Base-by-base conservation (phyloP, 495 filamentous ascomycete species). In the Letharia columbiana region DNA sequence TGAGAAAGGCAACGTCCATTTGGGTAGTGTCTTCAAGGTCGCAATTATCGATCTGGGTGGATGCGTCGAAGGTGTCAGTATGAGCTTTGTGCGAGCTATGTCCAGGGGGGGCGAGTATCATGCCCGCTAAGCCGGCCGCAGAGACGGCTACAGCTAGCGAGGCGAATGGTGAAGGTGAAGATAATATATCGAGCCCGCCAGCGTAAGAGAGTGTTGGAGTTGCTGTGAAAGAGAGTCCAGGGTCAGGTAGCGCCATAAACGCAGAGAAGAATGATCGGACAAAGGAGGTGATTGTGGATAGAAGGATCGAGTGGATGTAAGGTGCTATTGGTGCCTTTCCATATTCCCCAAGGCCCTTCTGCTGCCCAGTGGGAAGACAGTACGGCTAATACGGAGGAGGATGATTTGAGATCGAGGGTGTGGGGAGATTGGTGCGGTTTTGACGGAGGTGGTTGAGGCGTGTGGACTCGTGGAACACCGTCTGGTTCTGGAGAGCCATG, bases 241-340 rank as follows among this genome's bases (percentile, higher is more conserved):
- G 78, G 71, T 96, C 91, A 10, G 91, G 91, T 0, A 96, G 79
- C 64, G 91, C 91, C 57, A 96, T 79, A 11, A 96, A 79, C 4
- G 92, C 91, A 31, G 91, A 87, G 6, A 97, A 81, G 4, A 96
- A 80, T 68, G 88, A 89, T 60, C 91, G 86, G 17, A 91, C 88
- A 83, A 92, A 97, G 66, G 86, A 88, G 73, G 94, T 91, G 5
- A 94, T 75, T 4, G 92, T 87, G n/a, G 88, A 89, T 40, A 90
- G 82, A n/a, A 96, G 83, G 40, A 94, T 80, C 3, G 86, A 87
- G 77, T 96, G 91, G 61, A 97, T 81, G 68, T 96, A 96, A 96
- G 1, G 91, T 92, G n/a, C 88, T 81, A 71, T 96, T 96, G 42
- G 90, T 87, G 37, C 88, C 91, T 78, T 97, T 97, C 92, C 92